phyloP scores from a whole-genome alignment of 192 early-diverging fungal species.

The Chytriomyces confervae region DNA sequence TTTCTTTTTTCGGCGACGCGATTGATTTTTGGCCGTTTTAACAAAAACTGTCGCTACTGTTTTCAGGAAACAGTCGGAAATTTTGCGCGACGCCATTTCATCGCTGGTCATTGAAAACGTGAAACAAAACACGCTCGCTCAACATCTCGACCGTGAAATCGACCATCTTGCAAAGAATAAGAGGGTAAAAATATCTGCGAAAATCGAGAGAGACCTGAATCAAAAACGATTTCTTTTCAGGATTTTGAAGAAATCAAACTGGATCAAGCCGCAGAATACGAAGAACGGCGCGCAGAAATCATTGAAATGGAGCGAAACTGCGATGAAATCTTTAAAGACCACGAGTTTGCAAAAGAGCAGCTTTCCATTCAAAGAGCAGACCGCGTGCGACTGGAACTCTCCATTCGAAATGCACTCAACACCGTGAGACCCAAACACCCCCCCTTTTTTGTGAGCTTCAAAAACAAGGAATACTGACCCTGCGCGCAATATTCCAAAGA shows the following conservation, averaged over 20 bases:
- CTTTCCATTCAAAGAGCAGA: constrained; percentile 61
- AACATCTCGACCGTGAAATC: constrained; percentile 64
- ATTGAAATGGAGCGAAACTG: constrained; percentile 62
- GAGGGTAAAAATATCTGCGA: constrained; percentile 36
- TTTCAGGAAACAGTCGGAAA: constrained; percentile 63
- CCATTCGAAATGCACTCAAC: constrained; percentile 47
- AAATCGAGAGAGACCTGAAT: neutral
- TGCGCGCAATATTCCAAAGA: constrained; percentile 36
- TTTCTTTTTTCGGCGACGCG: neutral
- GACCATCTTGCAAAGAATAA: constrained; percentile 57
- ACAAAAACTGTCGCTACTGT: neutral
- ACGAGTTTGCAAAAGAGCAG: constrained; percentile 68
- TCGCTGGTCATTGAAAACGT: constrained; percentile 62
- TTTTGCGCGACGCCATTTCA: constrained; percentile 62
- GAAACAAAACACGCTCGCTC: constrained; percentile 55
- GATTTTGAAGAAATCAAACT: constrained; percentile 62
- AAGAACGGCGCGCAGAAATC: constrained; percentile 60
- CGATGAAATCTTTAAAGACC: constrained; percentile 68
- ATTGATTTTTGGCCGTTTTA: constrained; percentile 6
- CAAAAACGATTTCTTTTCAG: constrained; percentile 16
- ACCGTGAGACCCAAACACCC: neutral
- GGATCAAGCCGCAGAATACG: constrained; percentile 60
- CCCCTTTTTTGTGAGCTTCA: neutral
- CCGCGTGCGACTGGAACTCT: constrained; percentile 55
- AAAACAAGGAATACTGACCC: constrained; percentile 10